Evolutionary conservation across 148 eudicot genomes (phyloP).

Genomic region (Rhododendron kiyosumense): DNA sequence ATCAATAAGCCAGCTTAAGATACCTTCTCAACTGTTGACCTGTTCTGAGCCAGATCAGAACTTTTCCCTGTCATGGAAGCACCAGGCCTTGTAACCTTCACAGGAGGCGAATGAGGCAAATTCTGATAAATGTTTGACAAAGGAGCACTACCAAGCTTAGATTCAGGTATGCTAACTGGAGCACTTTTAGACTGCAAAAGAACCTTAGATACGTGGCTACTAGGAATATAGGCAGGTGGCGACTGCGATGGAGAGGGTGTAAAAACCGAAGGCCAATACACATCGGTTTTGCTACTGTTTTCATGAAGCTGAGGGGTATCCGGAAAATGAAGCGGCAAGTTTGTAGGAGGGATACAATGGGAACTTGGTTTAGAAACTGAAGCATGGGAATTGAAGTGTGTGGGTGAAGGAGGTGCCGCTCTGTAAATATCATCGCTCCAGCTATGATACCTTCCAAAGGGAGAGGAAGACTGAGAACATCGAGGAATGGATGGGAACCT

Average conservation of each 20-base stretch:
- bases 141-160: constrained; percentile 30
- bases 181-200: constrained; percentile 73
- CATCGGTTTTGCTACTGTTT: constrained; percentile 46
- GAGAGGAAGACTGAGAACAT: constrained; percentile 50
- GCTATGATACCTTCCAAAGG: constrained; percentile 71
- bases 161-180: constrained; percentile 58
- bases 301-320: constrained; percentile 38
- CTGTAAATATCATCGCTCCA: constrained; percentile 62
- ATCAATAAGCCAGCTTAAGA: neutral
- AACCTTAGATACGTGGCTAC: constrained; percentile 31
- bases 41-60: constrained; percentile 33
- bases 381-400: constrained; percentile 60
- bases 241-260: constrained; percentile 70
- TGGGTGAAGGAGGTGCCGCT: constrained; percentile 66
- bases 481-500: constrained; percentile 58
- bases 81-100: constrained; percentile 41
- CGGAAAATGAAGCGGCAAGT: constrained; percentile 41
- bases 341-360: constrained; percentile 47
- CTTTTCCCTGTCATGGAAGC: constrained; percentile 38
- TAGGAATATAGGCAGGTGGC: constrained; percentile 49
- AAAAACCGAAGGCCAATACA: constrained; percentile 59
- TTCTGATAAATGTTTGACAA: constrained; percentile 25
- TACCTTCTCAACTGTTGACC: constrained; percentile 58
- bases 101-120: constrained; percentile 63
- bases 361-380: constrained; percentile 35